Evolutionary conservation across 345 rosid species (phyloP).

Genomic region (Chamaenerion angustifolium): DNA sequence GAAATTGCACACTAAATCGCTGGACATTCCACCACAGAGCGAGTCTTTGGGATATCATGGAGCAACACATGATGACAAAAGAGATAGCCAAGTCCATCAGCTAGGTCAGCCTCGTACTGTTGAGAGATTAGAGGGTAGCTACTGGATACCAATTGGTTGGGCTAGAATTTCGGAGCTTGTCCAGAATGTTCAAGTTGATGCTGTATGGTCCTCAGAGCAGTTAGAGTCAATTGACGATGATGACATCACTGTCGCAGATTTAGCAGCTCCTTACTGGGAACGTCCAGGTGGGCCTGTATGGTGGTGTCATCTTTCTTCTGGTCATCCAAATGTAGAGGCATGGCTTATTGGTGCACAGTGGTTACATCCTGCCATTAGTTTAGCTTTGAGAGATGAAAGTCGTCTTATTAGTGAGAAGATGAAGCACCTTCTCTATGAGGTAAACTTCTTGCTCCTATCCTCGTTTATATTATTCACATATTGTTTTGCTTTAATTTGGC

Average conservation of each 20-base stretch:
- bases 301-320: constrained; percentile 89
- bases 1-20: constrained; percentile 12
- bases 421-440: constrained; percentile 91
- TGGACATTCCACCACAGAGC: constrained; percentile 12
- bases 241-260: constrained; percentile 66
- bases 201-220: constrained; percentile 43
- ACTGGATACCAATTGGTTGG: constrained; percentile 94
- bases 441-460: constrained; percentile 6
- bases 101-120: constrained; percentile 15
- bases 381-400: constrained; percentile 82
- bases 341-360: constrained; percentile 78
- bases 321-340: constrained; percentile 36
- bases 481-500: background rate
- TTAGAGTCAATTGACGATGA: constrained; percentile 38
- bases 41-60: constrained; percentile 14
- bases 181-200: constrained; percentile 52
- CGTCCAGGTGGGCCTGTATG: constrained; percentile 74
- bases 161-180: constrained; percentile 59
- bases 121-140: constrained; percentile 45
- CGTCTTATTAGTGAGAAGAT: constrained; percentile 82
- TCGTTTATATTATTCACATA: constrained; percentile 8
- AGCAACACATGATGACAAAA: constrained; percentile 23
- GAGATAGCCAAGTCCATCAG: constrained; percentile 20
- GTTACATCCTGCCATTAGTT: constrained; percentile 91
- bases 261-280: constrained; percentile 96